Percentiles rank a stretch among this genome's conserved stretches.
phyloP scores from a whole-genome alignment of 2,329 filamentous ascomycete genomes.

The Pseudopyrenochaeta lycopersici region DNA sequence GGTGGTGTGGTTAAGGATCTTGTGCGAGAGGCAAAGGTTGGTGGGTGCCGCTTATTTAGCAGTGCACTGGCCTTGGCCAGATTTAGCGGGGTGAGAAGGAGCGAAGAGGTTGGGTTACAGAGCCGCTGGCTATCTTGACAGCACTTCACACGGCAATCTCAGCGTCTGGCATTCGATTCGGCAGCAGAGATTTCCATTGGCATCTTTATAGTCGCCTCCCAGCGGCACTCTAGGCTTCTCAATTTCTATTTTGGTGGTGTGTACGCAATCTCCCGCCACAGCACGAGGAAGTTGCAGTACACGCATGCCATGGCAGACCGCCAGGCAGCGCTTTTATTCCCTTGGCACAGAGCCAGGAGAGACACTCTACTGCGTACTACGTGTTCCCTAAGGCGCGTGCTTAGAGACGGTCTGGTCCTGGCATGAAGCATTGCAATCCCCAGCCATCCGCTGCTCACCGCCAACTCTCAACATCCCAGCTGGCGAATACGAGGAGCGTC shows the following conservation, averaged over 20 bases:
- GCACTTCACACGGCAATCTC: conserved; percentile 1
- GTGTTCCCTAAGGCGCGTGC: conserved; percentile 27
- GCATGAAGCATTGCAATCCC: conserved; percentile 24
- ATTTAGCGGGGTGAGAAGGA: conserved; percentile 48
- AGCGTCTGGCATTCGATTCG: conserved; percentile 1
- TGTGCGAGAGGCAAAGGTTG: conserved; percentile 53
- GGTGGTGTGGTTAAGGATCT: conserved; percentile 47
- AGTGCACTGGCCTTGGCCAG: conserved; percentile 49
- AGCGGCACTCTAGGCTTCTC: conserved; percentile 36
- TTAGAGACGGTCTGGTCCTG: conserved; percentile 25
- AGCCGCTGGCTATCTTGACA: background rate
- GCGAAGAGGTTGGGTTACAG: conserved; percentile 19
- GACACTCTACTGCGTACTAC: conserved; percentile 29
- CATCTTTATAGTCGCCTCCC: conserved; percentile 23
- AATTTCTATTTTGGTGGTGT: conserved; percentile 23
- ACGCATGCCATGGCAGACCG: conserved; percentile 27
- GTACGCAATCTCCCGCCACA: conserved; percentile 50
- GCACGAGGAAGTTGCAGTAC: conserved; percentile 28
- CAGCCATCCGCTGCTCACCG: conserved; percentile 49
- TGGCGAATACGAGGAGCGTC: conserved; percentile 3
- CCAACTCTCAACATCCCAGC: conserved; percentile 38
- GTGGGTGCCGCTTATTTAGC: conserved; percentile 53
- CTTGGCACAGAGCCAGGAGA: conserved; percentile 29
- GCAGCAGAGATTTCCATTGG: conserved; percentile 2
- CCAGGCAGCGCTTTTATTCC: conserved; percentile 41